Base-by-base conservation (phyloP, 768 basidiomycete species). In the Lyophyllum semitale region DNA sequence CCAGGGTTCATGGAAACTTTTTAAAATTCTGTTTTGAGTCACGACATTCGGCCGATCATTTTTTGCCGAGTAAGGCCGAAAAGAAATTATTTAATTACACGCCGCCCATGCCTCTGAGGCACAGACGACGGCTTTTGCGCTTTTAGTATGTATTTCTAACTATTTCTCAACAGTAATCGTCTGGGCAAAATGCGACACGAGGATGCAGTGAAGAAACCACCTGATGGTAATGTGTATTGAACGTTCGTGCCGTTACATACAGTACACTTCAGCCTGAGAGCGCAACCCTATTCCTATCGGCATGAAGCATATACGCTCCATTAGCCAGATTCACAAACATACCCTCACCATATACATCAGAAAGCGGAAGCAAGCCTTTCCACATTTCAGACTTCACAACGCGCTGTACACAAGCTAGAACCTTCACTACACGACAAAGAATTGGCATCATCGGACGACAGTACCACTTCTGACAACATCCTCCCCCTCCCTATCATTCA, bases 401-500 rank as follows among this genome's bases (percentile, higher is more conserved):
- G 59, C 30, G 41, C 54, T 26, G 45, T 48, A 30, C 43, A 62
- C 29, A 32, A 48, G 33, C 27, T 57, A 4, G 17, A 23, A 15
- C 48, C 51, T 23, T n/a, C 41, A 4, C 13, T 4, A n/a, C 29
- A 45, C 25, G 38, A 58, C 30, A 25, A 33, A 4, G 6, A 23
- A n/a, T n/a, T n/a, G 12, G 42, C 23, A 9, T 32, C 55, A 18
- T 17, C 20, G n/a, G 11, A 43, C 33, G 42, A 54, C 44, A 45
- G 46, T 60, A 3, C 76, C 76, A 59, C 59, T 38, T 35, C 60
- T 32, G 54, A 66, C 41, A 63, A 66, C 9, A 84, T 88, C 0
- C 65, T 87, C 45, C 66, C 95, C 20, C 84, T 89, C 63, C 95
- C 95, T 8, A 73, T 95, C 48, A 87, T 97, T 18, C 95, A 98